Percentiles rank a stretch among this genome's conserved stretches.
phyloP scores from a whole-genome alignment of 805 yeast species.

The Vanderwaltozyma tropicalis region DNA sequence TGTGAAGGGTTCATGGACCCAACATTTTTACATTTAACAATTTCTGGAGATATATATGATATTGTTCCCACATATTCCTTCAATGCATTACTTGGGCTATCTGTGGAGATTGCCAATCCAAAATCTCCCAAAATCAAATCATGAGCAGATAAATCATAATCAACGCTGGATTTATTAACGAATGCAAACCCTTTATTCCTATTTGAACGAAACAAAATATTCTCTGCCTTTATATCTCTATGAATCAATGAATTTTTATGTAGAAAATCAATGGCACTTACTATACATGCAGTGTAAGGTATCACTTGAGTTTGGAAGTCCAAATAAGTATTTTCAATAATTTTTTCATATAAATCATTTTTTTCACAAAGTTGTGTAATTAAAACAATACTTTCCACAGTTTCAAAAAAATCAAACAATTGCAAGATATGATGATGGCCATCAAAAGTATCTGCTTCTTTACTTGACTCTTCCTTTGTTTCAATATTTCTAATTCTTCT shows the following conservation, averaged over 20 bases:
- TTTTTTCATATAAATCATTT: conserved; percentile 57
- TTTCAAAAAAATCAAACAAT: conserved; percentile 60
- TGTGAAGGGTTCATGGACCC: conserved; percentile 11
- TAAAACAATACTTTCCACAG: conserved; percentile 42
- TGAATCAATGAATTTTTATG: conserved; percentile 54
- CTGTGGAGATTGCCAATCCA: conserved; percentile 46
- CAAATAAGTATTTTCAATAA: conserved; percentile 37
- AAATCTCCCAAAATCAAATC: conserved; percentile 34
- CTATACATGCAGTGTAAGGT: conserved; percentile 38
- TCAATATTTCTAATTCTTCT: conserved; percentile 24
- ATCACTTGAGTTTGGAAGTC: conserved; percentile 38
- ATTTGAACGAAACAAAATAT: conserved; percentile 44
- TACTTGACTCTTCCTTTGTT: conserved; percentile 23
- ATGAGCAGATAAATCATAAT: conserved; percentile 23
- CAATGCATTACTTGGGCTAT: conserved; percentile 23
- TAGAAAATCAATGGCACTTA: conserved; percentile 47
- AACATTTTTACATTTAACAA: conserved; percentile 34
- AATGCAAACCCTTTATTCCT: conserved; percentile 21
- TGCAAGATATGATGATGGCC: conserved; percentile 44
- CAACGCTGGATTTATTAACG: too few relatives aligned
- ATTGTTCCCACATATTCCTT: conserved; percentile 55
- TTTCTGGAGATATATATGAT: conserved; percentile 69
- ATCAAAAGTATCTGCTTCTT: conserved; percentile 16
- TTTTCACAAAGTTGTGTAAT: conserved; percentile 61
- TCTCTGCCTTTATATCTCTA: conserved; percentile 66